These are phyloP conservation scores for Digitaria exilis DNA, from an alignment of 202 grass and related monocot genomes.

Conservation along the genomic window DNA sequence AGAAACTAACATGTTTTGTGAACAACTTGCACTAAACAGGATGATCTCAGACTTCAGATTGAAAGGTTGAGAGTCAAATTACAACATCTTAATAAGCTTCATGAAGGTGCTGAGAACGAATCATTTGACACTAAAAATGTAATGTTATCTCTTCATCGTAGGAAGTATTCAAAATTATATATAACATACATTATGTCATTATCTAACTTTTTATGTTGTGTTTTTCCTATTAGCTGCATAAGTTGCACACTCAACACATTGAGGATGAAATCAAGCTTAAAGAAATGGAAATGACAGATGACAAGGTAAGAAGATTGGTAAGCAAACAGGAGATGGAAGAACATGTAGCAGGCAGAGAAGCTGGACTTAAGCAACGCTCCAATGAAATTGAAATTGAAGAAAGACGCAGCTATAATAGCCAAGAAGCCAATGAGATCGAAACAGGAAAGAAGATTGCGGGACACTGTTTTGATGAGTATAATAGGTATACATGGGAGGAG, in stretches of 20 bases:
- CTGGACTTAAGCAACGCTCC: slow-evolving; percentile 12
- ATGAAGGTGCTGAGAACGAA: slow-evolving; percentile 44
- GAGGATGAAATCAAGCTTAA: slow-evolving; percentile 57
- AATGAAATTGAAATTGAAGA: slow-evolving; percentile 52
- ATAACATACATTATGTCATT: slow-evolving; percentile 5
- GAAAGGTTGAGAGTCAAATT: slow-evolving; percentile 60
- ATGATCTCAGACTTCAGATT: slow-evolving; percentile 66
- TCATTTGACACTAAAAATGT: slow-evolving; percentile 53
- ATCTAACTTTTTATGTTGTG: slow-evolving; percentile 13
- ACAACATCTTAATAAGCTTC: slow-evolving; percentile 52
- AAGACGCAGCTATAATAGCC: background rate
- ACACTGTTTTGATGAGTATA: slow-evolving; percentile 44
- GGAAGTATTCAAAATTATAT: background rate
- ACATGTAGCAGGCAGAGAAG: slow-evolving; percentile 37
- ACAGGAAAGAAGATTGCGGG: slow-evolving; percentile 26
- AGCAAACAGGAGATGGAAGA: slow-evolving; percentile 55
- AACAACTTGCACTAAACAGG: slow-evolving; percentile 42
- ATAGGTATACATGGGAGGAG: slow-evolving; percentile 86
- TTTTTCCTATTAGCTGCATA: slow-evolving; percentile 44
- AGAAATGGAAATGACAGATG: slow-evolving; percentile 54
- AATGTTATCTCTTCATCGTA: slow-evolving; percentile 22
- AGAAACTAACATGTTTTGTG: slow-evolving; percentile 23
- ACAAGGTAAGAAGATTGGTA: slow-evolving; percentile 49
- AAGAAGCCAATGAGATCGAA: slow-evolving; percentile 42
- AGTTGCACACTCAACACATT: slow-evolving; percentile 27